Evolutionary conservation across 805 yeast genomes (phyloP), one percentile per base, ranked within the genome.

Genomic region (Starmerella stigmatis): DNA sequence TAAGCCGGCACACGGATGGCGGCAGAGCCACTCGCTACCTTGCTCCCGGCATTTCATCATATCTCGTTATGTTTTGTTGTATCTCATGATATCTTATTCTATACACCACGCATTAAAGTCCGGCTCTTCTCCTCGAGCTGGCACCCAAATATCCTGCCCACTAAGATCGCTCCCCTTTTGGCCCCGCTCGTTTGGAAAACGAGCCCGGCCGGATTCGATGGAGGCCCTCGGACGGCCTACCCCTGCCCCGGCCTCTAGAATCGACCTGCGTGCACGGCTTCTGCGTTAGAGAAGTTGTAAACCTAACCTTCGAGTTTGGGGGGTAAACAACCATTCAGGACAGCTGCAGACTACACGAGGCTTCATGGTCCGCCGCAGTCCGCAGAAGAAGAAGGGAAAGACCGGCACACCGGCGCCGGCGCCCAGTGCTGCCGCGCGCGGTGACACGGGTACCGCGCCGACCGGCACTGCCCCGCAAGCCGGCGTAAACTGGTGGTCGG

Each of bases 291-390:
- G 16, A 17, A 4, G 23, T 4, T 23, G 7, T 9, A n/a, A 19
- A 32, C 35, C 35, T 32, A 32, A 32, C 35, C 35, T 12, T 5
- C 5, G 35, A 4, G 4, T 19, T 4, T 22, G 5, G 35, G 35
- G 35, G 13, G 35, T 32, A 32, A 32, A 32, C 35, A 32, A 32
- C 35, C 35, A n/a, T n/a, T n/a, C n/a, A n/a, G n/a, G n/a, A n/a
- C n/a, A n/a, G n/a, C n/a, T n/a, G n/a, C n/a, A n/a, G n/a, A n/a
- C n/a, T n/a, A n/a, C n/a, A n/a, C n/a, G n/a, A n/a, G n/a, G n/a
- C n/a, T n/a, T n/a, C 26, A 34, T 34, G 38, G 38, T 21, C 13
- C 38, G 38, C 27, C 38, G 38, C 27, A 34, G 38, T 15, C 38
- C 38, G 5, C 38, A 34, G 27, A 34, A 34, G 15, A 34, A 23